These are phyloP conservation scores for Puya raimondii DNA, from an alignment of 176 grass and related monocot genomes.

Conservation along the genomic window DNA sequence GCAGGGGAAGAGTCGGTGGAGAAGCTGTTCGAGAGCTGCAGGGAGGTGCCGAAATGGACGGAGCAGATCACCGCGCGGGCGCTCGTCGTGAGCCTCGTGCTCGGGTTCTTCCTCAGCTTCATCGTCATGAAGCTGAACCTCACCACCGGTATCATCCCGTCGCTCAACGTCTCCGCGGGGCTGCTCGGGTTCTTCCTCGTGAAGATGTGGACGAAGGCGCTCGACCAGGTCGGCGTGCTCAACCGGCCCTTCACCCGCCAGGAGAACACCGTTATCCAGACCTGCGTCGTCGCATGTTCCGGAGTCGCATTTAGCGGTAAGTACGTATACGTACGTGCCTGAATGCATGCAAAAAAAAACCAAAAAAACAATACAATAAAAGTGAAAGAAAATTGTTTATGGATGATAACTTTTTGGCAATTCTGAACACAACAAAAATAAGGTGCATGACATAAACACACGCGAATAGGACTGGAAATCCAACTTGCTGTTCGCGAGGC, in stretches of 20 bases:
- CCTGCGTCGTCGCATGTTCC: constrained; percentile 59
- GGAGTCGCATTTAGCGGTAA: constrained; percentile 83
- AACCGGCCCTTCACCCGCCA: constrained; percentile 53
- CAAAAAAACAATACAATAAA: too few relatives aligned
- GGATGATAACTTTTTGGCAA: too few relatives aligned
- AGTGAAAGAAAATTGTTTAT: too few relatives aligned
- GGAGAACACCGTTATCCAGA: constrained; percentile 86
- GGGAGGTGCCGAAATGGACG: constrained; percentile 45
- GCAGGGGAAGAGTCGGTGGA: constrained; percentile 25
- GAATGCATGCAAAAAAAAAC: neutral
- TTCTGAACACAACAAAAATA: too few relatives aligned
- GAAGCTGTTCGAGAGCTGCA: constrained; percentile 24
- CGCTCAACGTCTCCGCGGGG: constrained; percentile 66
- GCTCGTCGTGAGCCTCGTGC: constrained; percentile 42
- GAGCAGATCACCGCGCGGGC: constrained; percentile 68
- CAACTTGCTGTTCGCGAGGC: too few relatives aligned
- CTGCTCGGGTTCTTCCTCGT: constrained; percentile 63
- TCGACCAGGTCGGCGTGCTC: constrained; percentile 29
- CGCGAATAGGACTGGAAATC: too few relatives aligned
- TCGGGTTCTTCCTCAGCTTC: constrained; percentile 47
- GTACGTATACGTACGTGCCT: neutral
- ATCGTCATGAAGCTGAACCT: constrained; percentile 88
- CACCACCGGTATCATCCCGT: constrained; percentile 77
- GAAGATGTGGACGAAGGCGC: constrained; percentile 32
- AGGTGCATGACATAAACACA: too few relatives aligned